Conservation (phyloP, 164 flowering plant species). For the Vitis labrusca region DNA sequence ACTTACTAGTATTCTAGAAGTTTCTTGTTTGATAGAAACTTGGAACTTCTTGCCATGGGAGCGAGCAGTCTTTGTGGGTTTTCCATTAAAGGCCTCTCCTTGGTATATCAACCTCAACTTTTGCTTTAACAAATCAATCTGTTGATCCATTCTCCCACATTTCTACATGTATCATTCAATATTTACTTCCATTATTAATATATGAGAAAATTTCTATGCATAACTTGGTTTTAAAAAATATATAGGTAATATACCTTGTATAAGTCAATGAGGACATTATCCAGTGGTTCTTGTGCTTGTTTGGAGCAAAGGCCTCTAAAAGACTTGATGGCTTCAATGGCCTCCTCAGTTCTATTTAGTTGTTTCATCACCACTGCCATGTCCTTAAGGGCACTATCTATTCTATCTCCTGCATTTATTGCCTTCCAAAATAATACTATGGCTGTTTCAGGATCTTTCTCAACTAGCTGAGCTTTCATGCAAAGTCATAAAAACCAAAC, state of each 20-base stretch:
- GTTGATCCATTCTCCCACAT: constrained; percentile 67
- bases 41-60: constrained; percentile 81
- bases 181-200: background rate
- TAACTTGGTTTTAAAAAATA: background rate
- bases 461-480: constrained; percentile 28
- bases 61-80: constrained; percentile 63
- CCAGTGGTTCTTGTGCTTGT: constrained; percentile 48
- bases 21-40: constrained; percentile 62
- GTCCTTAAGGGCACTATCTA: constrained; percentile 58
- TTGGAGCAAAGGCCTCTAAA: constrained; percentile 44
- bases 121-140: constrained; percentile 53
- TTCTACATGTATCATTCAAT: constrained; percentile 30
- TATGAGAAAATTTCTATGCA: background rate
- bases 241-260: constrained; percentile 33
- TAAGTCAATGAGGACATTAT: constrained; percentile 51
- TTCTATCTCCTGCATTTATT: constrained; percentile 54
- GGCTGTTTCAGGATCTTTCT: constrained; percentile 48
- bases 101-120: constrained; percentile 56
- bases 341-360: constrained; percentile 43
- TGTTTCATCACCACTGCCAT: constrained; percentile 69
- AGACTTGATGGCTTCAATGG: constrained; percentile 57
- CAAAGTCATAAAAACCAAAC: background rate
- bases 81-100: constrained; percentile 70
- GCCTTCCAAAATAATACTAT: constrained; percentile 54
- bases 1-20: constrained; percentile 57